phyloP scores from a whole-genome alignment of 345 rosid genomes.

The Lenwebbia sp. region DNA sequence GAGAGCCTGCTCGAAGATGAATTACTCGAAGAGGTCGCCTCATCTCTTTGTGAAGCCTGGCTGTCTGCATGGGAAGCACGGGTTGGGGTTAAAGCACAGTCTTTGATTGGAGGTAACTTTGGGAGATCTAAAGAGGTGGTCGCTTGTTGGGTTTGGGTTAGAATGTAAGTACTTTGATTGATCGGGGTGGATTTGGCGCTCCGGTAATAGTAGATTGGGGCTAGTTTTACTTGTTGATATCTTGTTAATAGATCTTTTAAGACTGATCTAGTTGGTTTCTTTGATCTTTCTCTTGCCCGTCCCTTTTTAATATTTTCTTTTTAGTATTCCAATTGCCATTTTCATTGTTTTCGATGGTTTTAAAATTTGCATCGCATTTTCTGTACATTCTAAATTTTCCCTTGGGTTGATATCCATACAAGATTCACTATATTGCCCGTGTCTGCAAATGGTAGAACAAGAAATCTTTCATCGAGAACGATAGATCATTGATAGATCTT shows the following conservation, averaged over 20 bases:
- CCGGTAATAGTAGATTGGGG: not conserved
- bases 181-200: not conserved
- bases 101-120: conserved; percentile 2
- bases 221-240: not conserved
- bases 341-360: not conserved
- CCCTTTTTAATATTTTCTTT: not conserved
- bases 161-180: not conserved
- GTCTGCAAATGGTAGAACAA: not conserved
- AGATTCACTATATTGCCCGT: not conserved
- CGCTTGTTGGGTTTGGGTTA: not conserved
- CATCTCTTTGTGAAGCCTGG: conserved; percentile 21
- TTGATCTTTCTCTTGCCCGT: not conserved
- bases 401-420: not conserved
- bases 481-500: not conserved
- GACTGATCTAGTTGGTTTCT: not conserved
- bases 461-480: not conserved
- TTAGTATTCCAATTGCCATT: not conserved
- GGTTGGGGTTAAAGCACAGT: conserved; percentile 22
- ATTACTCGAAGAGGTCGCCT: conserved; percentile 18
- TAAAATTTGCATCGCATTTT: not conserved
- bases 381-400: not conserved
- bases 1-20: conserved; percentile 23
- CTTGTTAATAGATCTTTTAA: not conserved
- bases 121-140: not conserved
- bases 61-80: conserved; percentile 27